Base-by-base conservation (phyloP, 129 eudicot genomes). In the Artemisia tridentata region DNA sequence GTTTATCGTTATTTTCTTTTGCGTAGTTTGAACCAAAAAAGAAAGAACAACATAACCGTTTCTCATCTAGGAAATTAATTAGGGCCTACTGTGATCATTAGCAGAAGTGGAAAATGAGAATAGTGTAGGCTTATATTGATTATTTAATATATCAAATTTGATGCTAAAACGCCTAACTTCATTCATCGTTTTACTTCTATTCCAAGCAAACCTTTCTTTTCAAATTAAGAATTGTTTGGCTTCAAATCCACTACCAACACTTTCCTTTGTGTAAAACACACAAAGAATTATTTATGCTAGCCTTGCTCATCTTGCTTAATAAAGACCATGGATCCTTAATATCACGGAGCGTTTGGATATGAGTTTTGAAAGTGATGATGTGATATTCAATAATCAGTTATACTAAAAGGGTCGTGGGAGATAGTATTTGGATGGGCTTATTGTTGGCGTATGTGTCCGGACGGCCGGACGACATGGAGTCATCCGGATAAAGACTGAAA, bases 161-260 rank as follows among this genome's bases (percentile, higher is more conserved):
- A 79, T 75, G 81, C 81, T 75, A 48, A 75, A 63, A 74, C 81
- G 72, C 84, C 87, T 75, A 79, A 82, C 77, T 47, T 9, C 51
- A 53, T n/a, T 61, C 69, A 2, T 14, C 63, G 45, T 53, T 49
- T 70, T 58, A 60, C 82, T 79, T 63, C 59, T 58, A 66, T 55
- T 72, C 73, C 72, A 82, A 78, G 86, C 77, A 82, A 67, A 21
- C 16, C 57, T 70, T 49, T 75, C 9, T 67, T 49, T 75, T 75
- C 63, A 65, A 81, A 65, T 69, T 49, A 56, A 69, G 29, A 41
- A 59, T 68, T 52, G 63, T 67, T 52, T 63, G n/a, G 68, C 31
- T 68, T 74, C 54, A 31, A 47, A 80, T 14, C 74, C 65, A 63
- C 60, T 58, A 38, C 67, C 84, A 69, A 34, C 73, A 67, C 49